These are phyloP conservation scores for Nothophytophthora sp. DNA, from an alignment of 352 stramenopile species.

Conservation along the genomic window DNA sequence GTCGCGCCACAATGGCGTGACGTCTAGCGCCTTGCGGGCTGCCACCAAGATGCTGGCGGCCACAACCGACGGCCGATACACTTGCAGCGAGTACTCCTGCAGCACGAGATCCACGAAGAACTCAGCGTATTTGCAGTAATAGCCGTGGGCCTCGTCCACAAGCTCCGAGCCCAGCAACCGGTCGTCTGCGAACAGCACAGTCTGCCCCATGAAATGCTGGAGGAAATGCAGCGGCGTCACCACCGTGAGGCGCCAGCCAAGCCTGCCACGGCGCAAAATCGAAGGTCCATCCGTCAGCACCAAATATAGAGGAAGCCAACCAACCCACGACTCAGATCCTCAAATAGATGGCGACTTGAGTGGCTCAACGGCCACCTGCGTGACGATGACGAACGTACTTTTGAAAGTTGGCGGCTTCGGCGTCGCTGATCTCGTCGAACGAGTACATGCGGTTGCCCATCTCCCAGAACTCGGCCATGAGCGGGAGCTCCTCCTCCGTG, in stretches of 20 bases:
- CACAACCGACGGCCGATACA: constrained; percentile 81
- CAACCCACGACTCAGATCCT: no score
- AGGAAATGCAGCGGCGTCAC: constrained; percentile 83
- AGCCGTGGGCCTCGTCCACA: constrained; percentile 73
- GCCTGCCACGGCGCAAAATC: constrained; percentile 31
- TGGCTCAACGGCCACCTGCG: neutral
- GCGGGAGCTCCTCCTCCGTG: constrained; percentile 79
- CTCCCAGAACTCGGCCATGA: constrained; percentile 84
- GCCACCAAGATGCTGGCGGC: constrained; percentile 76
- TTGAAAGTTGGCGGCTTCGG: constrained; percentile 58
- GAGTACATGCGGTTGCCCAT: constrained; percentile 87
- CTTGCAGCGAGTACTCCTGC: constrained; percentile 83
- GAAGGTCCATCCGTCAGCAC: constrained; percentile 2
- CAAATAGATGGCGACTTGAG: neutral
- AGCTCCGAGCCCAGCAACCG: constrained; percentile 70
- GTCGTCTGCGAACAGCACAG: constrained; percentile 81
- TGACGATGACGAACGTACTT: constrained; percentile 35
- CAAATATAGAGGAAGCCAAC: no score
- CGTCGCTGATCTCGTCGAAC: constrained; percentile 78
- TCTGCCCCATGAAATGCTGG: constrained; percentile 78
- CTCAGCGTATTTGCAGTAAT: constrained; percentile 86
- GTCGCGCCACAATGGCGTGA: constrained; percentile 81
- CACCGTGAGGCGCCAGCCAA: constrained; percentile 69
- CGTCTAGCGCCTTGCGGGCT: constrained; percentile 74
- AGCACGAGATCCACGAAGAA: constrained; percentile 88